These are phyloP conservation scores for Monsonia emarginata DNA, from an alignment of 441 rosid species.

Conservation along the genomic window DNA sequence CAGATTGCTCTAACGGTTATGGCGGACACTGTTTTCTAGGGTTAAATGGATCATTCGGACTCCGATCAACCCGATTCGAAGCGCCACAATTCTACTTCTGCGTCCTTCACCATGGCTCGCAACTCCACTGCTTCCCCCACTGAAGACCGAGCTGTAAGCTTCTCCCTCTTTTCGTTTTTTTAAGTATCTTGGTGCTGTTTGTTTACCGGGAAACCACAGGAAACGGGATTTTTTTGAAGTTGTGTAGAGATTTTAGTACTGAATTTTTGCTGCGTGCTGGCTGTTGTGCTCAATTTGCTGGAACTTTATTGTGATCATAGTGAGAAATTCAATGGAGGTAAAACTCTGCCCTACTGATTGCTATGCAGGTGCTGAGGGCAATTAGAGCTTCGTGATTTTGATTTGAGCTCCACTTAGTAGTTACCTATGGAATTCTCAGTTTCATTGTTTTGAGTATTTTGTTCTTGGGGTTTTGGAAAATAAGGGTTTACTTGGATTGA, in stretches of 20 bases:
- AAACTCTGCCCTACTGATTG: background rate
- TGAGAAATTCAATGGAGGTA: conserved; percentile 3
- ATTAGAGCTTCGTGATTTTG: background rate
- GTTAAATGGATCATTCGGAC: conserved; percentile 52
- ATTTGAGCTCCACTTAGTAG: background rate
- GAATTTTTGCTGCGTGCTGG: background rate
- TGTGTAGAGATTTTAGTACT: background rate
- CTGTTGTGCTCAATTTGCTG: background rate
- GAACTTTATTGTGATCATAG: background rate
- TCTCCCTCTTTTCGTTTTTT: conserved; percentile 2
- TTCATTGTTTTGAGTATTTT: background rate
- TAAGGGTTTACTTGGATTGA: background rate
- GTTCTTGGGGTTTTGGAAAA: background rate
- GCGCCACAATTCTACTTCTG: conserved; percentile 49
- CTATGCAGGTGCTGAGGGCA: background rate
- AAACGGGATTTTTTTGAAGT: background rate
- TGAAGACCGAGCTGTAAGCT: conserved; percentile 36
- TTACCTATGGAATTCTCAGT: background rate
- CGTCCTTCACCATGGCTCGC: conserved; percentile 45
- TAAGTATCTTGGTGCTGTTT: background rate
- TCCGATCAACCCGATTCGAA: conserved; percentile 62
- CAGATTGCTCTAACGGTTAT: background rate
- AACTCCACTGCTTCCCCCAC: conserved; percentile 44
- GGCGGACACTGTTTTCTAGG: background rate
- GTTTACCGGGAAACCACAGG: background rate